Evolutionary conservation across 345 rosid species (phyloP), one percentile per base, ranked within the genome.

Genomic region (Populus alba): DNA sequence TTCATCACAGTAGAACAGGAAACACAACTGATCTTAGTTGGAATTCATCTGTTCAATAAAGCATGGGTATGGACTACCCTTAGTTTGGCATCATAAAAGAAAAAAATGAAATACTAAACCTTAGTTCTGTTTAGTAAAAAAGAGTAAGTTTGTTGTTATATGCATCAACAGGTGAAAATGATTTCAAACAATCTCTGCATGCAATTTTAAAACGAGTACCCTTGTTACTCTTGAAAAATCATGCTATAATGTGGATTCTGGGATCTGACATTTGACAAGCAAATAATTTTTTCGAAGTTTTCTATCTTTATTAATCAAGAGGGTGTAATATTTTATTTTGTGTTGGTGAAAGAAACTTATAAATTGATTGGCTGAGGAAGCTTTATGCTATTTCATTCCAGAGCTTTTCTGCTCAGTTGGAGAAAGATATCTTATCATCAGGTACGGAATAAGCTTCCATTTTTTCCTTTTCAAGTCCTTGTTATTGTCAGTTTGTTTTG

Each of bases 351-450:
- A 70, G 33, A 25, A 63, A 17, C 29, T 79, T 77, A 5, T 37
- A 63, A 75, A 55, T 45, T 73, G 49, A 77, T 70, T 41, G 47
- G 67, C 81, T 81, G 57, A 77, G 37, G 49, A 77, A 73, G 15
- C 18, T 67, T 68, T 70, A 27, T 69, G 20, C 72, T 39, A 49
- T 81, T 81, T 82, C 74, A 72, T 88, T 89, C 83, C 97, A 96
- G 99, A 93, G 84, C 82, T 90, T 96, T 84, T 92, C 98, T 74
- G 98, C 97, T 75, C 99, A 92, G 89, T 79, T 94, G 90, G 98
- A 94, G 93, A 94, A 83, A 80, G 95, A 96, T 77, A 86, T 91
- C 61, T 84, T 96, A 82, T 82, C 83, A 51, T 91, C 94, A 75
- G 99, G 99, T 94, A 88, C 77, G 86, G 31, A 47, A 70, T 73